Evolutionary conservation across 768 basidiomycete genomes (phyloP).

Genomic region (Pulveroboletus ravenelii): DNA sequence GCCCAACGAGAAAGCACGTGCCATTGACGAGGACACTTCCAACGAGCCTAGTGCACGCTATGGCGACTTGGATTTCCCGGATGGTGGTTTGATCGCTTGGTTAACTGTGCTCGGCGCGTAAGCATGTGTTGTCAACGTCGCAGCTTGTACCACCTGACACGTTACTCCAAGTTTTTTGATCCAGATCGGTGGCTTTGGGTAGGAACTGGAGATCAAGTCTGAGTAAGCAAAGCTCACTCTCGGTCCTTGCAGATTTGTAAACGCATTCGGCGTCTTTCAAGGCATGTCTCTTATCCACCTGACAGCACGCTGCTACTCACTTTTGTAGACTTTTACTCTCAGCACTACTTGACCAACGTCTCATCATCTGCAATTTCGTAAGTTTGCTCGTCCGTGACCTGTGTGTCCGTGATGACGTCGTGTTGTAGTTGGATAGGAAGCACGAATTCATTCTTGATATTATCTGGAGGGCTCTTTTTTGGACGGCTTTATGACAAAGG

Average conservation of each 20-base stretch:
- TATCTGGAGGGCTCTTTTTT: conserved; percentile 42
- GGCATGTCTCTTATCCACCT: conserved; percentile 13
- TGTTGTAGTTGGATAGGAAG: conserved; percentile 43
- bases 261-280: conserved; percentile 40
- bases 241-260: conserved; percentile 24
- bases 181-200: conserved; percentile 38
- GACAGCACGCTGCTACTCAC: not conserved
- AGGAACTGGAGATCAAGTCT: not conserved
- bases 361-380: conserved; percentile 36
- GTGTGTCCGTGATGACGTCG: not conserved
- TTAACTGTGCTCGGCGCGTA: conserved; percentile 22
- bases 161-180: conserved; percentile 27
- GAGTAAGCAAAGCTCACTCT: not conserved
- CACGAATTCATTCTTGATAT: conserved; percentile 40
- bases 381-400: conserved; percentile 2
- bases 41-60: not conserved
- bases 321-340: conserved; percentile 35
- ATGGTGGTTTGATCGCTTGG: conserved; percentile 27
- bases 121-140: not conserved
- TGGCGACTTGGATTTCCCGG: conserved; percentile 9
- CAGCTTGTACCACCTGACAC: not conserved
- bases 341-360: conserved; percentile 31
- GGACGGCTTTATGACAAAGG: conserved; percentile 51
- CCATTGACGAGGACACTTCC: not conserved
- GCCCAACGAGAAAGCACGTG: not conserved